Base-by-base conservation (phyloP, 2,329 filamentous ascomycete species). In the Pestalotiopsis sp. region DNA sequence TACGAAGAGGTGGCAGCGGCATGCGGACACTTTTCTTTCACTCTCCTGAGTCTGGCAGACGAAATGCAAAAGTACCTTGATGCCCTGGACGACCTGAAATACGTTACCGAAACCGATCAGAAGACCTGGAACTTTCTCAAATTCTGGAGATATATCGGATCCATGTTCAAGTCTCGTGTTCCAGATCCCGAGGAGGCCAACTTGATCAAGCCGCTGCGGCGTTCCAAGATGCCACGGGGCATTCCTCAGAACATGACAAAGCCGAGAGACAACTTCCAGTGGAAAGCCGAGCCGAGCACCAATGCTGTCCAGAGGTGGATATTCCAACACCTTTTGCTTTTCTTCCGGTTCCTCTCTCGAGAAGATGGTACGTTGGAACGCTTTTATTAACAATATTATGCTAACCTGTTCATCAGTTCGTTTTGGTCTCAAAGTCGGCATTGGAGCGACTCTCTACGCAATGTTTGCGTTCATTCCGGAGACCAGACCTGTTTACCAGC, bases 1-100 rank as follows among this genome's bases (percentile, higher is more conserved):
- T 94, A 97, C 68, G 96, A 99, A 78, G 96, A 99, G 80, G 95
- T 98, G 12, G 95, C 95, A 56, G 95, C 96, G n/a, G 97, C 95
- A 68, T 99, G 96, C 76, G 95, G 96, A 0, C 95, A 98, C 80
- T 99, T 98, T 77, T 95, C 93, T 77, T 98, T 96, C 78, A 97
- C 93, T 58, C 84, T 99, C 31, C 89, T 96, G 71, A 93, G 96
- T 73, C 95, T 98, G 76, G 95, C 94, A 0, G 93, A 97, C 77
- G 94, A 98, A 76, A 92, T 97, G 82, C 90, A 93, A 72, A 88
- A 88, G 13, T 96, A 97, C 74, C 81, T 99, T 59, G 90, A 93
- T 66, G 91, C 96, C 0, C 83, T 99, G 4, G 94, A 98, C 76
- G 93, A 97, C 57, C 81, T 98, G 56, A 95, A 96, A 78, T 87